Evolutionary conservation across 768 basidiomycete genomes (phyloP).

Genomic region (Hysterangium stoloniferum): DNA sequence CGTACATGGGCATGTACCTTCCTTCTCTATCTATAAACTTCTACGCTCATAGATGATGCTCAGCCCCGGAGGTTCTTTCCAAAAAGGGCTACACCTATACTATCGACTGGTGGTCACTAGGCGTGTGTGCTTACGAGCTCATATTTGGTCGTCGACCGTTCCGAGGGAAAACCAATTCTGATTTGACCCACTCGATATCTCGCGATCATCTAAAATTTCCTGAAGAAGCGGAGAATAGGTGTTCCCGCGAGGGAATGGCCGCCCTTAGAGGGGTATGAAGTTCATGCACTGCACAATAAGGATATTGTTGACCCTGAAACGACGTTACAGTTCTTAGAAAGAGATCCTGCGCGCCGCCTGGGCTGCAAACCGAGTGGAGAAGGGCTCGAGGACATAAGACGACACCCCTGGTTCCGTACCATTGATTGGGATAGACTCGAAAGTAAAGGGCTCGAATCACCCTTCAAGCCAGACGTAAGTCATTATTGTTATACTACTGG

Average conservation of each 20-base stretch:
- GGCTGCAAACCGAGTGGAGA: constrained; percentile 77
- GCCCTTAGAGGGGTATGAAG: constrained; percentile 69
- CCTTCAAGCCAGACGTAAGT: constrained; percentile 40
- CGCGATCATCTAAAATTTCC: constrained; percentile 86
- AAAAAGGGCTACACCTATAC: constrained; percentile 93
- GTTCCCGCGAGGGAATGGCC: constrained; percentile 67
- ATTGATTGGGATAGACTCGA: constrained; percentile 40
- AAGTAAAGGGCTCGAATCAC: constrained; percentile 32
- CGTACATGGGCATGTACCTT: constrained; percentile 78
- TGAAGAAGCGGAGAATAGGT: constrained; percentile 77
- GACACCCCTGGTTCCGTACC: constrained; percentile 37
- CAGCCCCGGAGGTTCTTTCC: constrained; percentile 62
- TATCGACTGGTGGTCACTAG: constrained; percentile 97
- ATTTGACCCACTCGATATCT: constrained; percentile 86
- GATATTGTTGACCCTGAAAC: not conserved
- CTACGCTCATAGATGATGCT: not conserved
- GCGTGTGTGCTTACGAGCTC: constrained; percentile 88
- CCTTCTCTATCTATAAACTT: not conserved
- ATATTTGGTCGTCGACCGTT: constrained; percentile 89
- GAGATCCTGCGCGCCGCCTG: constrained; percentile 72
- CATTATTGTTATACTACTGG: not conserved
- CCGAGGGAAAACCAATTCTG: constrained; percentile 87
- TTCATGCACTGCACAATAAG: constrained; percentile 1
- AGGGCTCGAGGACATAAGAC: constrained; percentile 68
- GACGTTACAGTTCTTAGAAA: constrained; percentile 64